Base-by-base conservation (phyloP, 2,329 filamentous ascomycete genomes). In the Dothideomycetes sp. region DNA sequence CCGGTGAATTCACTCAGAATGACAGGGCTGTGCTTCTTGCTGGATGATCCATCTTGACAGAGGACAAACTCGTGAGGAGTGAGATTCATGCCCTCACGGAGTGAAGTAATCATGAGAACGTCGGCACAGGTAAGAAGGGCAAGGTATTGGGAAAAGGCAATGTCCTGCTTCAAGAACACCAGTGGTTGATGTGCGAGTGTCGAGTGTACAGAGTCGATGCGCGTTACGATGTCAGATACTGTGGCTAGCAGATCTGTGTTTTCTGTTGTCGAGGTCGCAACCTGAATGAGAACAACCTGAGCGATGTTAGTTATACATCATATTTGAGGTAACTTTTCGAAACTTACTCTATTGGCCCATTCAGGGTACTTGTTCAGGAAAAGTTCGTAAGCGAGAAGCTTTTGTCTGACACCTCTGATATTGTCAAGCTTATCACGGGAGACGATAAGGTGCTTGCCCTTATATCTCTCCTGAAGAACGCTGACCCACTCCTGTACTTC, bases 1-100 rank as follows among this genome's bases (percentile, higher is more conserved):
- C 89, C 91, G 2, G 89, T 94, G 56, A 96, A 96, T 58, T 96
- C 89, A 47, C 86, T 94, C 39, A 96, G 68, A 48, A 96, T 94
- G 32, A 96, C 70, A 1, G 87, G 88, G 2, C 86, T 86, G 53
- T 91, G 79, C 61, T 85, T 88, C 65, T 87, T 87, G 45, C 75
- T 64, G 37, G 72, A 70, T 49, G 75, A 75, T 31, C 88, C 88
- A 53, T 96, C 89, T 56, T 96, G 89, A 55, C 88, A 95, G 49
- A 85, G 84, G 24, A 95, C 74, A 54, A 87, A 96, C 58, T 96
- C 89, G 57, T 96, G 91, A 4, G 84, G 88, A 0, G 89, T 95
- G 41, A 96, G 64, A 57, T 95, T 96, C 91, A 96, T 96, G 46
- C 89, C 89, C 59, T 96, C 89, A 38, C 91, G 85, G 51, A 96